These are phyloP conservation scores for Microstegium vimineum DNA, from an alignment of 176 grass and related monocot species.

Conservation along the genomic window DNA sequence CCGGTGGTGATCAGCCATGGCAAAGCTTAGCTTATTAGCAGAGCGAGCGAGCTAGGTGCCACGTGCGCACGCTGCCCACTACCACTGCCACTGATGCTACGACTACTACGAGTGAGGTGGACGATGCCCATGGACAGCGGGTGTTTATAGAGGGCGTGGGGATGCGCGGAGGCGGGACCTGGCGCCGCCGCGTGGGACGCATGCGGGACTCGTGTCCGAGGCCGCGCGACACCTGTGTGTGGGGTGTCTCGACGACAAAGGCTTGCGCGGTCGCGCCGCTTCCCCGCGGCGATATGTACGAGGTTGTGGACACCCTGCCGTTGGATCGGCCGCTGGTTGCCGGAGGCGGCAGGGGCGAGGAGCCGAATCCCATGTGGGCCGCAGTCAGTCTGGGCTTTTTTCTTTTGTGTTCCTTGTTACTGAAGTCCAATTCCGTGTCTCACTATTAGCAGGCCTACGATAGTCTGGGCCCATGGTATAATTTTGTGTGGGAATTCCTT, in stretches of 20 bases:
- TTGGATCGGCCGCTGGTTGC: neutral
- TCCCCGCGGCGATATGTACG: conserved; percentile 48
- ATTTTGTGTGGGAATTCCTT: no score
- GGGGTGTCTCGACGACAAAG: neutral
- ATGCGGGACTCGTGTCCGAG: conserved; percentile 36
- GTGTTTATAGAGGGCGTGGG: conserved; percentile 34
- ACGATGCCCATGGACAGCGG: neutral
- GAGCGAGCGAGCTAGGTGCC: neutral
- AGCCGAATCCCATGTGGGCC: neutral
- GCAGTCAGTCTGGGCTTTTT: no score
- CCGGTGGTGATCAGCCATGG: conserved; percentile 51
- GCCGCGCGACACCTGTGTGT: conserved; percentile 44
- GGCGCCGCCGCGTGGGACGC: conserved; percentile 27
- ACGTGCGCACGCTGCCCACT: neutral
- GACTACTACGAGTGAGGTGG: neutral
- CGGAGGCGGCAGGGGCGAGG: neutral
- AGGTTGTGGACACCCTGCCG: conserved; percentile 11
- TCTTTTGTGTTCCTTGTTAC: neutral
- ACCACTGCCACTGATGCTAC: no score
- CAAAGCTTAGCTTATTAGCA: neutral
- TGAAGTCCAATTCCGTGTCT: neutral
- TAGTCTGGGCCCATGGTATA: neutral
- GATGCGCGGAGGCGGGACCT: conserved; percentile 26
- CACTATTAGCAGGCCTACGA: neutral
- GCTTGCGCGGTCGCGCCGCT: neutral